Conservation (phyloP, 2,329 filamentous ascomycete species). For the Talaromyces piceae region DNA sequence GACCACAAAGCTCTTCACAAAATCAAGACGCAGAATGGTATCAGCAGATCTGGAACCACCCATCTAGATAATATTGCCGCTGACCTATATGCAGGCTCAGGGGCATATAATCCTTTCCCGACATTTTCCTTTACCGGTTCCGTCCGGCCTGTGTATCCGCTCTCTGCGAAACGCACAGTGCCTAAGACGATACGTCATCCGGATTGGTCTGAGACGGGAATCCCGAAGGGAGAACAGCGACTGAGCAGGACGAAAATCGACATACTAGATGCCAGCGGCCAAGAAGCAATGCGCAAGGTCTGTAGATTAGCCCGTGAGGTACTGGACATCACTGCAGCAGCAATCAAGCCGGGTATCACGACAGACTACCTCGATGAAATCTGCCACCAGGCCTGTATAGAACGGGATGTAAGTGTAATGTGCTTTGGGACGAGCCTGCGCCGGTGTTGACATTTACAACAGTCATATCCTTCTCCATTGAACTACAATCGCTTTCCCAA, state of each 20-base stretch:
- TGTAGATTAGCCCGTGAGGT: slow-evolving; percentile 77
- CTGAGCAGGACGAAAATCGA: slow-evolving; percentile 68
- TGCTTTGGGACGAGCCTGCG: background rate
- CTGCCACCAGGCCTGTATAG: slow-evolving; percentile 82
- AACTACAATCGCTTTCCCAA: slow-evolving; percentile 94
- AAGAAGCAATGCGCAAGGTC: slow-evolving; percentile 81
- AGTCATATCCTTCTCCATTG: slow-evolving; percentile 88
- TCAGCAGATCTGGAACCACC: slow-evolving; percentile 49
- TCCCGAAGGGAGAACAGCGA: slow-evolving; percentile 50
- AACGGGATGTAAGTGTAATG: slow-evolving; percentile 42
- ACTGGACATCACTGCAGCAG: slow-evolving; percentile 75
- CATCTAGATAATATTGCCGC: slow-evolving; percentile 48
- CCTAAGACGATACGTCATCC: slow-evolving; percentile 70
- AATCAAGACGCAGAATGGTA: slow-evolving; percentile 59
- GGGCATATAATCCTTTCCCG: slow-evolving; percentile 80
- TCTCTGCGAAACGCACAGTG: slow-evolving; percentile 61
- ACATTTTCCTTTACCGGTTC: slow-evolving; percentile 69
- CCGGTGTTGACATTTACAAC: background rate
- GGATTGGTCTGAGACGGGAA: slow-evolving; percentile 74
- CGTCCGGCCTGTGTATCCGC: slow-evolving; percentile 73
- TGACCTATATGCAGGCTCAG: slow-evolving; percentile 71
- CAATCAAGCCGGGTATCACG: slow-evolving; percentile 72
- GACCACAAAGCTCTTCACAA: slow-evolving; percentile 46
- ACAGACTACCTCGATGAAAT: slow-evolving; percentile 87
- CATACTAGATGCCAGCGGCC: slow-evolving; percentile 64